Conservation (phyloP, 345 rosid genomes). For the Cardamine occulta region DNA sequence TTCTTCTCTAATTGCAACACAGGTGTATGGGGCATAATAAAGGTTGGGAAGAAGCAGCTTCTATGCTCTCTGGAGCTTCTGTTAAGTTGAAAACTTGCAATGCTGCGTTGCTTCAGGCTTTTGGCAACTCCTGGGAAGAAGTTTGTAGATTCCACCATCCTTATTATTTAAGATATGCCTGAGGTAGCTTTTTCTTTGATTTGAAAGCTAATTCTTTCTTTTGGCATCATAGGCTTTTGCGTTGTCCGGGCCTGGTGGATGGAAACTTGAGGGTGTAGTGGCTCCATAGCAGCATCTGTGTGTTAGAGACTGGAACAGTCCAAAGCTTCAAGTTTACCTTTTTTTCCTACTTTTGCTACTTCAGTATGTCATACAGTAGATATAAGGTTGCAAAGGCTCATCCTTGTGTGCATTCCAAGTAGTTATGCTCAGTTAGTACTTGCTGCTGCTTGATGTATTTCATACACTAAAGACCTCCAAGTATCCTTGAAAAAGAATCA, state of each 20-base stretch:
- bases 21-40: constrained; percentile 99
- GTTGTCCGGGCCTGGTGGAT: constrained; percentile 84
- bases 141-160: constrained; percentile 42
- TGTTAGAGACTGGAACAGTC: constrained; percentile 24
- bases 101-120: constrained; percentile 95
- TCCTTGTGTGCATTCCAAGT: constrained; percentile 16
- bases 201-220: constrained; percentile 25
- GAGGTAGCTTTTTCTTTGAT: not conserved
- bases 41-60: constrained; percentile 99
- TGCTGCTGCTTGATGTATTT: no score
- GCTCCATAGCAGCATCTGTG: constrained; percentile 57
- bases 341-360: constrained; percentile 9
- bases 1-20: not conserved
- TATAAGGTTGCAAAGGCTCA: not conserved
- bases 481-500: no score
- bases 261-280: constrained; percentile 88
- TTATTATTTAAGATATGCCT: not conserved
- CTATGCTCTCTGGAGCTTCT: constrained; percentile 72
- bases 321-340: constrained; percentile 6
- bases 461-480: no score
- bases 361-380: not conserved
- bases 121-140: constrained; percentile 94
- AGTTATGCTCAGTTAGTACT: not conserved
- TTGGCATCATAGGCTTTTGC: constrained; percentile 72
- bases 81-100: constrained; percentile 88